Evolutionary conservation across 192 early-diverging fungal species (phyloP).

Genomic region (Thoreauomyces humboldtii): DNA sequence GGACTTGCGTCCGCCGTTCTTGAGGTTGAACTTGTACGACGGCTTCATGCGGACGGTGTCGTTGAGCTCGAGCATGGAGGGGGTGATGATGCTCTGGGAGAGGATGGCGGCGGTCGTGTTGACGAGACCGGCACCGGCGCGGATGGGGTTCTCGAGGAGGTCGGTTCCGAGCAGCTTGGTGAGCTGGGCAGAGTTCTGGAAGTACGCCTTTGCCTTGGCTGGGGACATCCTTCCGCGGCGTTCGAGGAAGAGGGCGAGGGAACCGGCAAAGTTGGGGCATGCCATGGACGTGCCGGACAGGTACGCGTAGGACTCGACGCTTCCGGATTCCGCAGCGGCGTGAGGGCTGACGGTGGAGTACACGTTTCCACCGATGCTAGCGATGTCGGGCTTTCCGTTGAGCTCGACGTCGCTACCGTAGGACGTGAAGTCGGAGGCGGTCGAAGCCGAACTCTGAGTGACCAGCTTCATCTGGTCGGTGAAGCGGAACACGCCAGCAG

Average conservation of each 20-base stretch:
- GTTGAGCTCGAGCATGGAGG: constrained; percentile 38
- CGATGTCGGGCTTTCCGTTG: constrained; percentile 52
- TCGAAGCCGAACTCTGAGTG: constrained; percentile 52
- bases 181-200: constrained; percentile 55
- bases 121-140: constrained; percentile 69
- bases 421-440: constrained; percentile 69
- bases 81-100: constrained; percentile 48
- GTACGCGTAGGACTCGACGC: constrained; percentile 15
- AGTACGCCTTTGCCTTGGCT: constrained; percentile 27
- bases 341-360: constrained; percentile 30
- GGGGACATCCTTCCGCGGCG: constrained; percentile 33
- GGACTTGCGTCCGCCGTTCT: neutral
- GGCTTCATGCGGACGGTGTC: constrained; percentile 25
- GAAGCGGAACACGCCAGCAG: constrained; percentile 37
- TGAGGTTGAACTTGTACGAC: constrained; percentile 11
- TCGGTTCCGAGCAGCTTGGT: constrained; percentile 3
- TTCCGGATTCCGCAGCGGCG: neutral
- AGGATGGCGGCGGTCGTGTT: constrained; percentile 62
- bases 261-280: constrained; percentile 70
- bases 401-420: constrained; percentile 72
- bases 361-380: constrained; percentile 39
- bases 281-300: constrained; percentile 78
- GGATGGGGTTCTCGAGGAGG: neutral
- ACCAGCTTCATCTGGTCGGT: constrained; percentile 46
- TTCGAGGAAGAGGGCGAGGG: constrained; percentile 63